These are phyloP conservation scores for Vaccinium corymbosum DNA, from an alignment of 148 eudicot genomes.

Conservation along the genomic window DNA sequence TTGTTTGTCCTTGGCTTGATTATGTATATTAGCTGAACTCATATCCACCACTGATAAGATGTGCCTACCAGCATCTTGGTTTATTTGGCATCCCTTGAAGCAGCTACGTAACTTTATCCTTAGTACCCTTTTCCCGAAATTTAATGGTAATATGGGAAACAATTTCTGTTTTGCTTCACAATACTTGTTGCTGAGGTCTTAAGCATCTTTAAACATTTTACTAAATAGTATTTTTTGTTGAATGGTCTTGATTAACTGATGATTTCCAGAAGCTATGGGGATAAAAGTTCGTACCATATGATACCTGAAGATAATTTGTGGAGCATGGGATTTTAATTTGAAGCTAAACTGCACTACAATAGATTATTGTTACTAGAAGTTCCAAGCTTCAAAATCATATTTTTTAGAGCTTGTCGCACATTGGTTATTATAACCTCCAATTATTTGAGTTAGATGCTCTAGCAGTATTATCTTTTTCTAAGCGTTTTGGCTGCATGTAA, in stretches of 20 bases:
- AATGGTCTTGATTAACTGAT: not conserved
- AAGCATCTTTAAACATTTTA: not conserved
- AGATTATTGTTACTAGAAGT: not conserved
- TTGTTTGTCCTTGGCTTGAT: not conserved
- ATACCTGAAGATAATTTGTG: not conserved
- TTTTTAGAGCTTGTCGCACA: too few relatives aligned
- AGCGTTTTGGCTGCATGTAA: not conserved
- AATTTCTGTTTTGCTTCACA: not conserved
- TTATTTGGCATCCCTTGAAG: not conserved
- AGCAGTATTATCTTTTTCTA: not conserved
- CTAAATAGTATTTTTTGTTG: not conserved
- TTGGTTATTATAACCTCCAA: too few relatives aligned
- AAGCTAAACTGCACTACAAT: not conserved
- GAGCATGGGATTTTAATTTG: not conserved
- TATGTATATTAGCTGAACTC: not conserved
- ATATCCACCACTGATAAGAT: not conserved
- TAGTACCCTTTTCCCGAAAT: not conserved
- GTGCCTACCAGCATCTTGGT: not conserved
- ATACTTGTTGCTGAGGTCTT: slow-evolving; percentile 2
- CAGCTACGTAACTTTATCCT: not conserved
- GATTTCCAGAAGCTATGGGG: not conserved
- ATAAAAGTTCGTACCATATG: not conserved
- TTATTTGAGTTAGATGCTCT: too few relatives aligned
- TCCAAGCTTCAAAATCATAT: not conserved
- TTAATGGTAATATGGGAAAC: not conserved